These are phyloP conservation scores for Breviolum minutum DNA, from an alignment of 73 alveolate genomes.

Conservation along the genomic window DNA sequence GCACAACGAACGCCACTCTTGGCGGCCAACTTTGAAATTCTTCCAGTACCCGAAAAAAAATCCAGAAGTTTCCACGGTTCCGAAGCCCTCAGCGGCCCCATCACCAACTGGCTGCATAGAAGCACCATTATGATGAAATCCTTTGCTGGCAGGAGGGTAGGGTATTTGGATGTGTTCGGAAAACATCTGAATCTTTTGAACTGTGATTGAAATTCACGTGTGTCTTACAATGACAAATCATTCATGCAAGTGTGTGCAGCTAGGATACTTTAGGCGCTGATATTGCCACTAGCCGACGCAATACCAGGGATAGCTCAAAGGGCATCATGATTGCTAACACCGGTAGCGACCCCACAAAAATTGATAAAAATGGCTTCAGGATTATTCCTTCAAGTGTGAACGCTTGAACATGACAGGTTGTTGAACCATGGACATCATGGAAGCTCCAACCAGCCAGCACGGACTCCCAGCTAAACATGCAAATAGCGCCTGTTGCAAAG, in stretches of 20 bases:
- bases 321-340: not conserved
- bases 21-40: not conserved
- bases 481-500: not conserved
- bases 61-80: not conserved
- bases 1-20: not conserved
- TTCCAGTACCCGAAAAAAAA: not conserved
- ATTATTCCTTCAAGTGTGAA: too few species aligned
- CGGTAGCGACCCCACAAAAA: not conserved
- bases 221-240: too few species aligned
- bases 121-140: not conserved
- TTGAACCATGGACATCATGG: not conserved
- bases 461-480: not conserved
- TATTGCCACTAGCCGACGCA: conserved; percentile 10
- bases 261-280: not conserved
- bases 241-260: not conserved
- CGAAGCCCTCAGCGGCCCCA: not conserved
- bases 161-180: too few species aligned
- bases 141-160: not conserved
- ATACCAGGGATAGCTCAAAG: not conserved
- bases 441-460: not conserved
- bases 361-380: not conserved
- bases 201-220: too few species aligned
- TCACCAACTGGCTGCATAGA: not conserved
- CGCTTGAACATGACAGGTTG: too few species aligned
- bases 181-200: too few species aligned